phyloP scores from a whole-genome alignment of 495 filamentous ascomycete species.

The Hypoxylon trugodes region DNA sequence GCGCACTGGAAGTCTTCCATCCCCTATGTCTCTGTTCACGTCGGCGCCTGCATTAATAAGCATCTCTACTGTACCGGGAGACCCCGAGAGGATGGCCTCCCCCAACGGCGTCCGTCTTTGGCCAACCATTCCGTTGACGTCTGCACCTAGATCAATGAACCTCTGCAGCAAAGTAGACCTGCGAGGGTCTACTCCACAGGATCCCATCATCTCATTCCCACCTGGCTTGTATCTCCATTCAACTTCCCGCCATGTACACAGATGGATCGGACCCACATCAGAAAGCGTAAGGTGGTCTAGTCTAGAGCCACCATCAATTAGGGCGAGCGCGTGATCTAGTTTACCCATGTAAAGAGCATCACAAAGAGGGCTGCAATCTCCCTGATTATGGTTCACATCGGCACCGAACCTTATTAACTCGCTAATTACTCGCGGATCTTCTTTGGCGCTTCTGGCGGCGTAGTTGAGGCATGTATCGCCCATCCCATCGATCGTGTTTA shows the following conservation, averaged over 20 bases:
- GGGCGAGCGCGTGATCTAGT: not conserved
- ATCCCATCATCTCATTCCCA: no score
- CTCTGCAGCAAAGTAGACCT: not conserved
- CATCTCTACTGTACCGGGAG: not conserved
- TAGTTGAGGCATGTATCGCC: not conserved
- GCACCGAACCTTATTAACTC: not conserved
- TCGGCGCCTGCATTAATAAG: not conserved
- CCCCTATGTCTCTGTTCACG: not conserved
- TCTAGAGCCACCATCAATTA: not conserved
- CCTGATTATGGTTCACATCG: not conserved
- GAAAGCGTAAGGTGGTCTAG: not conserved
- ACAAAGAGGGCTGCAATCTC: not conserved
- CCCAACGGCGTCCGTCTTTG: not conserved
- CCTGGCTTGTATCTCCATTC: not conserved
- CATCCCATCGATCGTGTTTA: not conserved
- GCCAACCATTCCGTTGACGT: not conserved
- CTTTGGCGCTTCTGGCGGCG: not conserved
- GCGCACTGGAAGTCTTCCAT: not conserved
- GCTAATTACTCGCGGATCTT: not conserved
- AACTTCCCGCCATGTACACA: not conserved
- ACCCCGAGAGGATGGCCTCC: not conserved
- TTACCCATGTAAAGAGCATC: not conserved
- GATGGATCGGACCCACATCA: not conserved
- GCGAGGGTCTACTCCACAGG: no score
- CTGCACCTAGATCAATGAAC: not conserved